These are phyloP conservation scores for Backusella luteola DNA, from an alignment of 192 early-diverging fungal species.

Conservation along the genomic window DNA sequence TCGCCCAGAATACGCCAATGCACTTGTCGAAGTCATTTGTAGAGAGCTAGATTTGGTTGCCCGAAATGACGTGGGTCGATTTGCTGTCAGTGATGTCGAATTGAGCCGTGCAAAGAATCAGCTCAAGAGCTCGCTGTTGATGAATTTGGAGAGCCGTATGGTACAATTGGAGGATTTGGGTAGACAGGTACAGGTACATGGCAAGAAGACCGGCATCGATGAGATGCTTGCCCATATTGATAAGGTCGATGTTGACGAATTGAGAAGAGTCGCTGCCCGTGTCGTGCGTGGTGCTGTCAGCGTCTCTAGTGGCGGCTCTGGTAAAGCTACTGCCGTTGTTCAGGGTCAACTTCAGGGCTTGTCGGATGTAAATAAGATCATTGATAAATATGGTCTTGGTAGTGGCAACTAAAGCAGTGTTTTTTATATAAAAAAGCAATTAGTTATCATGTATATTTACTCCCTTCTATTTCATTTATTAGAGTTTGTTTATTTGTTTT, in stretches of 20 bases:
- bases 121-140: conserved; percentile 87
- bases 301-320: conserved; percentile 52
- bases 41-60: conserved; percentile 80
- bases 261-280: conserved; percentile 72
- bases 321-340: conserved; percentile 63
- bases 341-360: conserved; percentile 57
- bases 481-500: background rate
- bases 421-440: background rate
- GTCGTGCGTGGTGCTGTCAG: conserved; percentile 64
- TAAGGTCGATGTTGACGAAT: conserved; percentile 67
- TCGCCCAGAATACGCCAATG: conserved; percentile 69
- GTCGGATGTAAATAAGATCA: conserved; percentile 41
- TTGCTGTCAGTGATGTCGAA: conserved; percentile 56
- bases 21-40: conserved; percentile 78
- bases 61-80: conserved; percentile 28
- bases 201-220: conserved; percentile 67
- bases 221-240: conserved; percentile 86
- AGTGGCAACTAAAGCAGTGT: background rate
- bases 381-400: conserved; percentile 55
- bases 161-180: conserved; percentile 96
- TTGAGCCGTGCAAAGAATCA: conserved; percentile 93
- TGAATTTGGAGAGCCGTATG: conserved; percentile 90
- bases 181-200: conserved; percentile 77
- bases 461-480: background rate
- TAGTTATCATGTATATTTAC: background rate